Percentiles rank a stretch among this genome's conserved stretches.
Evolutionary conservation across 345 rosid species (phyloP).

Genomic region (Cardiospermum halicacabum): DNA sequence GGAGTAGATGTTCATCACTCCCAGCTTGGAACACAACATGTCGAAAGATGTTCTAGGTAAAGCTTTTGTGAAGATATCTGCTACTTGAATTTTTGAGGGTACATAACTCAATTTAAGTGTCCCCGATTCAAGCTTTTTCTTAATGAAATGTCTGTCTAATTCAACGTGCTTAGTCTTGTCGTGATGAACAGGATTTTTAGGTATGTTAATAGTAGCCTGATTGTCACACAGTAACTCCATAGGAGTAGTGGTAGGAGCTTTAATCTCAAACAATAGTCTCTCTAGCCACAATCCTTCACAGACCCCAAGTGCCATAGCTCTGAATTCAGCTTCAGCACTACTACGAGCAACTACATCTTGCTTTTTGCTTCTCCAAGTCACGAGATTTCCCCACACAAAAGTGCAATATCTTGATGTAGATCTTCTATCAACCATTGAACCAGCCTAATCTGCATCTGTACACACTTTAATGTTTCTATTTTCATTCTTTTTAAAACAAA

Average conservation of each 20-base stretch:
- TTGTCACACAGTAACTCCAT: no score
- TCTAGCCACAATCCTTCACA: not conserved
- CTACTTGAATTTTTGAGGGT: no score
- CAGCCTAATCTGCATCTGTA: not conserved
- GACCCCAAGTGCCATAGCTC: not conserved
- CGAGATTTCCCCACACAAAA: not conserved
- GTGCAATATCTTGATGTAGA: slow-evolving; percentile 2
- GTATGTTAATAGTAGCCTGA: no score
- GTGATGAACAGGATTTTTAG: no score
- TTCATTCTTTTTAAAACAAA: not conserved
- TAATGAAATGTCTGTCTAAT: no score
- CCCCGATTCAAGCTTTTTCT: no score
- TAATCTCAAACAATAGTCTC: not conserved
- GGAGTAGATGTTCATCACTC: no score
- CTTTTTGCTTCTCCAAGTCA: slow-evolving; percentile 1
- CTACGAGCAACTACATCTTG: not conserved
- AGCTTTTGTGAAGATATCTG: no score
- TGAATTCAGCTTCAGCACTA: not conserved
- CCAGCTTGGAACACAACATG: no score
- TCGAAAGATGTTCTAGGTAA: no score
- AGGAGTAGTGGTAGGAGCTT: not conserved
- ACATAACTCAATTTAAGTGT: no score
- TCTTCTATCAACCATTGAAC: not conserved
- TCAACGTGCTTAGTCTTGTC: no score
- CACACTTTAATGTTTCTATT: not conserved